A percentile compares a stretch with the other conserved stretches of the same genome.
Conservation (phyloP, 441 rosid genomes). For the Theobroma grandiflorum region DNA sequence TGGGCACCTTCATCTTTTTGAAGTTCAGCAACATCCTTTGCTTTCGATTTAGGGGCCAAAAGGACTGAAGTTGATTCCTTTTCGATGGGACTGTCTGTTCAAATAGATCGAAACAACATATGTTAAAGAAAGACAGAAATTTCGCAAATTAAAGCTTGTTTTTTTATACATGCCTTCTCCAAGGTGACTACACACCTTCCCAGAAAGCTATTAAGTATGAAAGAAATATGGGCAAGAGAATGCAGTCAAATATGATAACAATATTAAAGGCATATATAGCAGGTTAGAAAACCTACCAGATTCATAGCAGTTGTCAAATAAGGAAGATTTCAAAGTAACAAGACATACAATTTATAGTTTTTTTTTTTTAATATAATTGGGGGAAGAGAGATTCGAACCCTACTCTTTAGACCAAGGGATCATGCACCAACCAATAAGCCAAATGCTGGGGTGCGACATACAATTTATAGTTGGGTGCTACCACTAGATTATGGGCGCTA, state of each 20-base stretch:
- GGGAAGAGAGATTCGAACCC: too few relatives aligned
- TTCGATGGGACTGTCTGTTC: conserved; percentile 40
- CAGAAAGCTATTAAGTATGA: not conserved
- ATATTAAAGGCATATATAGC: not conserved
- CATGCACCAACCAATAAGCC: too few relatives aligned
- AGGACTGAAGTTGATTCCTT: conserved; percentile 33
- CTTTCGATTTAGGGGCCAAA: conserved; percentile 33
- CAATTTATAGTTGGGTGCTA: not conserved
- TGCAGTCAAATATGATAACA: not conserved
- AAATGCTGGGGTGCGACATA: too few relatives aligned
- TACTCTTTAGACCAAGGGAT: too few relatives aligned
- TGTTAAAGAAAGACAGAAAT: not conserved
- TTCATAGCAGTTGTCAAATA: conserved; percentile 1
- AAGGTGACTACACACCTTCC: not conserved
- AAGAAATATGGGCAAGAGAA: not conserved
- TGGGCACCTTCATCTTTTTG: conserved; percentile 31
- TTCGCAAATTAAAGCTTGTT: not conserved
- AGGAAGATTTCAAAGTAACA: not conserved
- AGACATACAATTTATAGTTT: not conserved
- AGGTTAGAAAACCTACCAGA: conserved; percentile 1
- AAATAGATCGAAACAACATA: conserved; percentile 19
- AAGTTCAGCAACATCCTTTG: conserved; percentile 24
- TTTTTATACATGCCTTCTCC: not conserved
- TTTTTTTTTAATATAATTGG: too few relatives aligned
- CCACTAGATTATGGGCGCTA: not conserved